A percentile compares a stretch with the other conserved stretches of the same genome.
Evolutionary conservation across 2,329 filamentous ascomycete species (phyloP).

Genomic region (Venturia effusa): DNA sequence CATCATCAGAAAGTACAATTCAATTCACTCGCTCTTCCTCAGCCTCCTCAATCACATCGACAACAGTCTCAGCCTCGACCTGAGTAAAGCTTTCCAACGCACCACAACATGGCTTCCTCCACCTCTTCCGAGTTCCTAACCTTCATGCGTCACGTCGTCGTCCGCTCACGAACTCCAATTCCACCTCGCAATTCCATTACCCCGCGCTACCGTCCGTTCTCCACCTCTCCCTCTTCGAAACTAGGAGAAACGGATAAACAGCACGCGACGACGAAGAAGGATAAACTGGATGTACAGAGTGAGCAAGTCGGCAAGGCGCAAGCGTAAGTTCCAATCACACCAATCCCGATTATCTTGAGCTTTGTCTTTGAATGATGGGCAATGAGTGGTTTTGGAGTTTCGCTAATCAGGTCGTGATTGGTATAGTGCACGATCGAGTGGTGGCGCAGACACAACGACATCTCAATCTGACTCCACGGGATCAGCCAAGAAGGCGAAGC

Average conservation of each 20-base stretch:
- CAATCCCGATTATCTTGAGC: no score
- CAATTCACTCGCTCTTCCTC: neutral
- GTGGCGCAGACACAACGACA: constrained; percentile 30
- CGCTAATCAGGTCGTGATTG: neutral
- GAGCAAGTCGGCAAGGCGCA: neutral
- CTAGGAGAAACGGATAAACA: neutral
- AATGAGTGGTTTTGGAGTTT: no score
- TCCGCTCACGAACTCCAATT: neutral
- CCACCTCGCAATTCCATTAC: neutral
- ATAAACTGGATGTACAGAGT: constrained; percentile 16
- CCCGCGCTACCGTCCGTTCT: neutral
- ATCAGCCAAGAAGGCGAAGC: constrained; percentile 31
- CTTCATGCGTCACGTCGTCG: constrained; percentile 23
- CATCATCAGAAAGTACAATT: no score
- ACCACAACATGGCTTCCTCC: constrained; percentile 20
- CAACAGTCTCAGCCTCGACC: neutral
- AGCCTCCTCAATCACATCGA: neutral
- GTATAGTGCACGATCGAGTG: constrained; percentile 20
- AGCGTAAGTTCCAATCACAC: no score
- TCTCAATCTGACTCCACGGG: constrained; percentile 26
- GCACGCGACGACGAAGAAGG: constrained; percentile 17
- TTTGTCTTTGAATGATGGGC: neutral
- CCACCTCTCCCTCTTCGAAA: neutral
- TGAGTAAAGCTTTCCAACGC: no score
- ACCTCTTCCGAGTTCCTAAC: constrained; percentile 29